These are phyloP conservation scores for Aegilops bicornis DNA, from an alignment of 176 grass and related monocot species.

Conservation along the genomic window DNA sequence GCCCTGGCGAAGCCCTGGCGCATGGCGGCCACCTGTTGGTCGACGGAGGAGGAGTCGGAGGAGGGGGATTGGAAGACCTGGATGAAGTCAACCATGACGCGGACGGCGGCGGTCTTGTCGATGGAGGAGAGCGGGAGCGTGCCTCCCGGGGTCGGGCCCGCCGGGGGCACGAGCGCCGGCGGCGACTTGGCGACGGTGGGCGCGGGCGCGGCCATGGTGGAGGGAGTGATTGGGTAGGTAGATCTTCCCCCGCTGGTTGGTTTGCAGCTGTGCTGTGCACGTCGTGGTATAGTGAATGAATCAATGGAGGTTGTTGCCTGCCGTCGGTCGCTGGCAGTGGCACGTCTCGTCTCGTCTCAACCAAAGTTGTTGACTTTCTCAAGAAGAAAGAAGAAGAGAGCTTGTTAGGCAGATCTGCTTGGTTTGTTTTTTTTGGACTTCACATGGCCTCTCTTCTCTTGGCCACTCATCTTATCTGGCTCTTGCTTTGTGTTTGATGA, in stretches of 20 bases:
- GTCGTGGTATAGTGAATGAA: no score
- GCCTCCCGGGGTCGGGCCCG: neutral
- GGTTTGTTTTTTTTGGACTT: no score
- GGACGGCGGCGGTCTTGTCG: constrained; percentile 21
- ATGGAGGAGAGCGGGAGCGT: constrained; percentile 22
- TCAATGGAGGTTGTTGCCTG: no score
- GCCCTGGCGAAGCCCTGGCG: constrained; percentile 1
- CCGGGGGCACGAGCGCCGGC: neutral
- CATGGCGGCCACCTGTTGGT: neutral
- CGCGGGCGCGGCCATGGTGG: neutral
- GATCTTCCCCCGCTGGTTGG: neutral
- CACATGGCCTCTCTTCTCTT: no score
- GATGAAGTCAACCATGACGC: constrained; percentile 19
- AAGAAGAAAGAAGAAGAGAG: no score
- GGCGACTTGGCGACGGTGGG: constrained; percentile 12
- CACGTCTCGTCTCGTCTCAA: no score
- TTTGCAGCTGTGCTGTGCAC: no score
- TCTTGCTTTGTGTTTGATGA: no score
- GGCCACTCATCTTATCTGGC: no score
- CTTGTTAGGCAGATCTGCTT: no score
- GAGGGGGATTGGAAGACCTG: neutral
- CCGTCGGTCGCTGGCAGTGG: no score
- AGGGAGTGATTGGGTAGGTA: neutral
- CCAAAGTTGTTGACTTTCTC: no score
- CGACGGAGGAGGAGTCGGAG: neutral